phyloP scores from a whole-genome alignment of 2,329 filamentous ascomycete species.

The Xylaria sp. region DNA sequence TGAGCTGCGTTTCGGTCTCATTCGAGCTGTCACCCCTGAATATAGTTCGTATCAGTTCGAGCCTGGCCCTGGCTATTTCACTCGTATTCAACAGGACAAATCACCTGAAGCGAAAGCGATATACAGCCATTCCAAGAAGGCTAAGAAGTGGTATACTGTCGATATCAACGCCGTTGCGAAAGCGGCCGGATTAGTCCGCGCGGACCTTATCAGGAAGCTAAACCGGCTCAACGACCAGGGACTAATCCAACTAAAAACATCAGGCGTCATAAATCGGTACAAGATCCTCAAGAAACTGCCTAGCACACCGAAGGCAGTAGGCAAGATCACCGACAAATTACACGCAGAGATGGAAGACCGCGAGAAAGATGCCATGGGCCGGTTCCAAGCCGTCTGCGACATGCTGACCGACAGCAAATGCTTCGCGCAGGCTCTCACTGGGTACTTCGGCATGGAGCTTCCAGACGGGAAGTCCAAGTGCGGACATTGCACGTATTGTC shows the following conservation, averaged over 20 bases:
- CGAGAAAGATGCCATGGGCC: conserved; percentile 63
- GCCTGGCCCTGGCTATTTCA: conserved; percentile 49
- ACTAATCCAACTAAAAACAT: conserved; percentile 61
- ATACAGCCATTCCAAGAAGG: conserved; percentile 53
- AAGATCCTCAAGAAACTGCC: conserved; percentile 61
- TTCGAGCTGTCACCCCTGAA: conserved; percentile 66
- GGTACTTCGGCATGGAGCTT: conserved; percentile 67
- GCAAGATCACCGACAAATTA: conserved; percentile 58
- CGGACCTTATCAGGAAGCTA: conserved; percentile 63
- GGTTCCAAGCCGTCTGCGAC: conserved; percentile 61
- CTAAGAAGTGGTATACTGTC: conserved; percentile 56
- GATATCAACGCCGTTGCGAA: conserved; percentile 58
- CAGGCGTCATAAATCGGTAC: conserved; percentile 65
- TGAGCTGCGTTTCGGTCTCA: conserved; percentile 66
- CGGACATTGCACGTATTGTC: conserved; percentile 65
- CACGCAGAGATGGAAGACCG: conserved; percentile 61
- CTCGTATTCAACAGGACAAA: conserved; percentile 50
- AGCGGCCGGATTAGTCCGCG: conserved; percentile 51
- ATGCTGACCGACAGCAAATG: conserved; percentile 64
- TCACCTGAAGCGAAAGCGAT: conserved; percentile 59
- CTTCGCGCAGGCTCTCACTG: conserved; percentile 62
- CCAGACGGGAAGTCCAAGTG: conserved; percentile 57
- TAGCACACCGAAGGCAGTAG: conserved; percentile 52
- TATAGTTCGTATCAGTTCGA: conserved; percentile 66
- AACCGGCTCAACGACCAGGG: conserved; percentile 63